Evolutionary conservation across 2,329 filamentous ascomycete species (phyloP), one percentile per base, ranked within the genome.

Genomic region (Stachybotrys chlorohalonatus): DNA sequence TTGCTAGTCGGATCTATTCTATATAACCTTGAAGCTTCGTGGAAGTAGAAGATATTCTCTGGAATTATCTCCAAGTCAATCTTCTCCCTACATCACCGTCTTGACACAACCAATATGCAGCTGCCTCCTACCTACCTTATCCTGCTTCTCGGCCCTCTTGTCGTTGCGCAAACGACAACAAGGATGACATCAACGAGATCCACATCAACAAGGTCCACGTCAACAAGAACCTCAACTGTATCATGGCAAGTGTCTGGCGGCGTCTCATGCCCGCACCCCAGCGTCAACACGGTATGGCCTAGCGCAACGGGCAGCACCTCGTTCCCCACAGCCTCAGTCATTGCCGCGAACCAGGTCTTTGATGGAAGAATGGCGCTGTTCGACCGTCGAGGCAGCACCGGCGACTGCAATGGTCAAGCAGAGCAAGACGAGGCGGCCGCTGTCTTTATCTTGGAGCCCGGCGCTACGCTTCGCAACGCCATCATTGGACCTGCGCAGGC

Each of bases 401-500:
- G 49, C 7, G 49, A 51, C 15, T 51, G 49, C 31, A 51, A 51
- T 11, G 49, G 49, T 31, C 49, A 51, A 13, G 31, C 49, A 9
- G 49, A 51, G 30, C 49, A 51, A 13, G 49, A 51, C 15, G 49
- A 51, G 49, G 49, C 49, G 3, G 49, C 49, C 32, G 49, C 49
- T 51, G 49, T 51, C 31, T 51, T 51, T 30, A 51, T 51, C 24
- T 30, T 51, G 8, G 49, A 51, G 31, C 49, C 49, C 49, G 49
- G 49, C 30, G 49, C 49, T 6, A 51, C 49, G 5, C n/a, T 51
- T 17, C 31, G 31, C 11, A 51, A 51, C 31, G 49, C 31, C 5
- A 51, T 51, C 31, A 51, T 51, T 36, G 49, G 49, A 15, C 31
- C 49, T 16, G 49, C 49, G n/a, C 49, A 51, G n/a, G 49, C 49